Evolutionary conservation across 2,329 filamentous ascomycete genomes (phyloP).

Genomic region (Thielaviopsis euricoi): DNA sequence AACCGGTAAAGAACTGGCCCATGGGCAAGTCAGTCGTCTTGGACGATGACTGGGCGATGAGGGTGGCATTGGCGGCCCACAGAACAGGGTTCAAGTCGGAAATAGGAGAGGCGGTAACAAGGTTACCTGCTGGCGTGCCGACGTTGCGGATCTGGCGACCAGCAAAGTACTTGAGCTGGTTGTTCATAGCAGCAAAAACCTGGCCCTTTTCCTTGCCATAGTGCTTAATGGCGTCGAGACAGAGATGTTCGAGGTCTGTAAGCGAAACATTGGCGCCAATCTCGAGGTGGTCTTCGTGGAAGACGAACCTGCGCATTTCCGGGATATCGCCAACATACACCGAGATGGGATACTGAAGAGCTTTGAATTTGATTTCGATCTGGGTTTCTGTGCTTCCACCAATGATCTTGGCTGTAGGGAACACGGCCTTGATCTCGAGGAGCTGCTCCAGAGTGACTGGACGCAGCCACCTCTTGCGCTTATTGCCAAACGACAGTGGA

Average conservation of each 20-base stretch:
- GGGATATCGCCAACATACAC: conserved; percentile 88
- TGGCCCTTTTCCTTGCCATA: conserved; percentile 61
- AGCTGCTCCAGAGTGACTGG: conserved; percentile 76
- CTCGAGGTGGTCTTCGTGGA: conserved; percentile 70
- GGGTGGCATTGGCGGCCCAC: conserved; percentile 65
- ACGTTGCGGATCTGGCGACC: conserved; percentile 93
- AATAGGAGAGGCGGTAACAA: conserved; percentile 89
- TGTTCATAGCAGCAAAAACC: conserved; percentile 78
- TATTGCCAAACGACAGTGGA: conserved; percentile 81
- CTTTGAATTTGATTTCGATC: conserved; percentile 98
- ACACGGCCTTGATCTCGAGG: conserved; percentile 74
- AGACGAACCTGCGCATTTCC: conserved; percentile 66
- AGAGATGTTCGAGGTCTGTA: conserved; percentile 79
- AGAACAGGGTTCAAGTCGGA: conserved; percentile 93
- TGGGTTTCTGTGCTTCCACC: conserved; percentile 94
- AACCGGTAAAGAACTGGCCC: conserved; percentile 82
- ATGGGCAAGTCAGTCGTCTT: conserved; percentile 77
- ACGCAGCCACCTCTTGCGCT: conserved; percentile 83
- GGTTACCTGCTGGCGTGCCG: conserved; percentile 87
- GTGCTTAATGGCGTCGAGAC: conserved; percentile 58
- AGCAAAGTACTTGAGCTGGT: conserved; percentile 88
- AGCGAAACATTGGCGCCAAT: conserved; percentile 85
- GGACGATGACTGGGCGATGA: conserved; percentile 62
- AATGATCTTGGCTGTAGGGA: conserved; percentile 82
- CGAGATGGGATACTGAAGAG: conserved; percentile 72